Evolutionary conservation across 148 eudicot species (phyloP).

Genomic region (Dianthus caryophyllus): DNA sequence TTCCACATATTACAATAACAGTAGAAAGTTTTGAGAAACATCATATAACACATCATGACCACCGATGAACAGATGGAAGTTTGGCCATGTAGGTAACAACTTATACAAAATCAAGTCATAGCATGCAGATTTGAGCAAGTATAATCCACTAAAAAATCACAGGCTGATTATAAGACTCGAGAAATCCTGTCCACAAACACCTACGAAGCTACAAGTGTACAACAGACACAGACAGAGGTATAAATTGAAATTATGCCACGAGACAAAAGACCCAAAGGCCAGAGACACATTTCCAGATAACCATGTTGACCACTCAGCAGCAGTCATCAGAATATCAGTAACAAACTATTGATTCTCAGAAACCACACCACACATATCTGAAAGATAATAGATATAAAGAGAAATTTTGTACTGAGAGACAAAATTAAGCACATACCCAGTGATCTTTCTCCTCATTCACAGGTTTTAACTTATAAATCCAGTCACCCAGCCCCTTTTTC

Average conservation of each 20-base stretch:
- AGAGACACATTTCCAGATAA: background rate
- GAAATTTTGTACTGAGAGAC: background rate
- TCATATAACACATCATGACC: background rate
- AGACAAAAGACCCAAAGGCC: background rate
- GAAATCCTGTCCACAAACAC: background rate
- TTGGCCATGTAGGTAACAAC: background rate
- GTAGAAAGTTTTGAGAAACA: background rate
- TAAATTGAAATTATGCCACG: background rate
- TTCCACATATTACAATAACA: background rate
- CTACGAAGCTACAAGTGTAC: background rate
- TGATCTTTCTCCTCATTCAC: conserved; percentile 92
- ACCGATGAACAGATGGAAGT: background rate
- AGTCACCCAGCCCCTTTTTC: conserved; percentile 75
- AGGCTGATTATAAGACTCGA: background rate
- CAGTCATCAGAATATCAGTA: background rate
- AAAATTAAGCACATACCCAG: conserved; percentile 46
- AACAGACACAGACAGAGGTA: background rate
- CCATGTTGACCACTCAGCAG: conserved; percentile 3
- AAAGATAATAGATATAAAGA: background rate
- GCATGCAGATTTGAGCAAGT: background rate
- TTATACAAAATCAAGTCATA: background rate
- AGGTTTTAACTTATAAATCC: conserved; percentile 69
- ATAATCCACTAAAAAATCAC: background rate
- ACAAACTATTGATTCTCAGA: background rate
- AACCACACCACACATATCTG: background rate